phyloP scores from a whole-genome alignment of 805 yeast genomes.

The Limtongia smithiae region DNA sequence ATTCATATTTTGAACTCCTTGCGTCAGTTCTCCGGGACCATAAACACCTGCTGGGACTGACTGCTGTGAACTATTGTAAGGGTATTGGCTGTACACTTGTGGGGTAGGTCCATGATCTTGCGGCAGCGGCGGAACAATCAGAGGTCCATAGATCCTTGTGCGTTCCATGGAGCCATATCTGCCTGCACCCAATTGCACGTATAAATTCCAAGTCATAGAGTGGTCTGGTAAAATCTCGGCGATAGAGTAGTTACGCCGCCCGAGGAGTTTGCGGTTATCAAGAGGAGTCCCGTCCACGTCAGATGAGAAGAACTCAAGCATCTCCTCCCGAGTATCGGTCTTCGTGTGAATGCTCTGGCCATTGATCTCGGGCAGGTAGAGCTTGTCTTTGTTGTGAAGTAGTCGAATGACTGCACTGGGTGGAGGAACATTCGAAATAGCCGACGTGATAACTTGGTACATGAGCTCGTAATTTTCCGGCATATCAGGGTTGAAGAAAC shows the following conservation, averaged over 20 bases:
- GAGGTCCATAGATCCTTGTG: conserved; percentile 24
- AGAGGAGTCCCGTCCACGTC: conserved; percentile 29
- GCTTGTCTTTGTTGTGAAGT: conserved; percentile 71
- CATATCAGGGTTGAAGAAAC: conserved; percentile 55
- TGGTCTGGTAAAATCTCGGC: conserved; percentile 10
- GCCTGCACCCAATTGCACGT: conserved; percentile 20
- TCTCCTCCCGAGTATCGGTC: conserved; percentile 27
- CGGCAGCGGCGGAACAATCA: conserved; percentile 16
- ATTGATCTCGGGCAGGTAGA: conserved; percentile 23
- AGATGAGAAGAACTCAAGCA: conserved; percentile 26
- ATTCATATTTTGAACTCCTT: neutral
- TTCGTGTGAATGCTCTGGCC: neutral
- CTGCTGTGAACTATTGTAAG: neutral
- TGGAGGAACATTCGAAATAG: conserved; percentile 90
- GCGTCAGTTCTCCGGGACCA: conserved; percentile 3
- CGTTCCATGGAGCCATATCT: conserved; percentile 10
- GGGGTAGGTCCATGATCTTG: neutral
- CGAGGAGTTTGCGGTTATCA: conserved; percentile 13
- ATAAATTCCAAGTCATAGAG: conserved; percentile 25
- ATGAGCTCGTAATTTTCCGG: conserved; percentile 64
- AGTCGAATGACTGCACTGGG: conserved; percentile 79
- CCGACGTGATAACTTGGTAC: conserved; percentile 66
- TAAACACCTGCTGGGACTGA: conserved; percentile 7
- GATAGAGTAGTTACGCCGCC: conserved; percentile 25
- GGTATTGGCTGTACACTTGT: neutral